Conservation (phyloP, 1,284 basidiomycete species). For the Tremellales sp. region DNA sequence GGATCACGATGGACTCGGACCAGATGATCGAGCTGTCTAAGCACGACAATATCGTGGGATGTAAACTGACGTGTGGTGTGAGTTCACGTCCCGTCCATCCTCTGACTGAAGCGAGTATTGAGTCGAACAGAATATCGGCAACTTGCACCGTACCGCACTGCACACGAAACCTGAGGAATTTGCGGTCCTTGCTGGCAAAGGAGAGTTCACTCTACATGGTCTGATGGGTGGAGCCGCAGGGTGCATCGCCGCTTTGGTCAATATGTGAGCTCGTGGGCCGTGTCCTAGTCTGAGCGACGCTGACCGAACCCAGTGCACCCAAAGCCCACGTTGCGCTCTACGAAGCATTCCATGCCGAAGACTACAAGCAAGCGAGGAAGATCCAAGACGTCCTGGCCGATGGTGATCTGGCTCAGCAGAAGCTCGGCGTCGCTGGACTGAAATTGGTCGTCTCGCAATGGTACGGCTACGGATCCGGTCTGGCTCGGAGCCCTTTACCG, state of each 20-base stretch:
- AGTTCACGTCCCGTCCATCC: constrained; percentile 1
- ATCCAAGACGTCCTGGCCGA: constrained; percentile 22
- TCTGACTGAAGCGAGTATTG: not conserved
- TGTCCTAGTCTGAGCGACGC: not conserved
- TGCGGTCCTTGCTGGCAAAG: constrained; percentile 14
- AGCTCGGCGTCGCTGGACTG: constrained; percentile 16
- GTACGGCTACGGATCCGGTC: constrained; percentile 15
- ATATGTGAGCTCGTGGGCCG: constrained; percentile 9
- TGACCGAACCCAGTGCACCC: constrained; percentile 5
- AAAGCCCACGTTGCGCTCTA: constrained; percentile 23
- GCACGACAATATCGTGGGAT: constrained; percentile 15
- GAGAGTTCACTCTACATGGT: constrained; percentile 14
- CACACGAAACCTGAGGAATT: constrained; percentile 11
- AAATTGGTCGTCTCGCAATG: constrained; percentile 14
- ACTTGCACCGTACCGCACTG: constrained; percentile 17
- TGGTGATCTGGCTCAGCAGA: constrained; percentile 19
- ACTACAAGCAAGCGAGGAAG: constrained; percentile 14
- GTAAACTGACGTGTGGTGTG: constrained; percentile 16
- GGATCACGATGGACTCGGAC: constrained; percentile 17
- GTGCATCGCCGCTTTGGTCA: constrained; percentile 13
- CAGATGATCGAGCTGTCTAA: constrained; percentile 12
- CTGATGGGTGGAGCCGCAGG: constrained; percentile 12
- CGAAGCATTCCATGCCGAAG: constrained; percentile 18
- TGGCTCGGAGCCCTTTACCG: constrained; percentile 14
- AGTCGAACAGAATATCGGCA: constrained; percentile 15